phyloP scores from a whole-genome alignment of 768 basidiomycete genomes.

The Pleurotus sapidus region DNA sequence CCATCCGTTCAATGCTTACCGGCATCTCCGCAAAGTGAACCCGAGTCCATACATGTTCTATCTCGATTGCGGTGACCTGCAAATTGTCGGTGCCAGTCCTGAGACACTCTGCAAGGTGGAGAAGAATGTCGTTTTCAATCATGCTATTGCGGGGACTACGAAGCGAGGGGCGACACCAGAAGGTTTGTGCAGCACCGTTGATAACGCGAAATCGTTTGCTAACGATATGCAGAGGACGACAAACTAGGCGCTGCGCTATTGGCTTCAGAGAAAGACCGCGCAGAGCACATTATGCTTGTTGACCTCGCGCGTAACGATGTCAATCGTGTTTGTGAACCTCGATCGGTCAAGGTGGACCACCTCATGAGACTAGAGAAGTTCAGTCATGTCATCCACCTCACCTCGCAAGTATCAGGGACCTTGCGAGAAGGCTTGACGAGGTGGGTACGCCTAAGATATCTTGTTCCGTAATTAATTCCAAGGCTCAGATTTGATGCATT shows the following conservation, averaged over 20 bases:
- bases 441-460: constrained; percentile 33
- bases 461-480: constrained; percentile 3
- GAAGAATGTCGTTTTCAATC: constrained; percentile 89
- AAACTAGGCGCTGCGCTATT: constrained; percentile 69
- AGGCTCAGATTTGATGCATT: constrained; percentile 88
- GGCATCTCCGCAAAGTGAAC: constrained; percentile 90
- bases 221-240: constrained; percentile 72
- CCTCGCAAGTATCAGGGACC: constrained; percentile 89
- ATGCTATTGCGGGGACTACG: constrained; percentile 96
- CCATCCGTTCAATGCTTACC: constrained; percentile 97
- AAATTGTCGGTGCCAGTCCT: constrained; percentile 97
- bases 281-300: constrained; percentile 99
- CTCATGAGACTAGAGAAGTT: constrained; percentile 94
- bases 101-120: constrained; percentile 97
- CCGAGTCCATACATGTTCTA: constrained; percentile 99
- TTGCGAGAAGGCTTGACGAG: constrained; percentile 82
- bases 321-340: constrained; percentile 93
- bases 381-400: constrained; percentile 97
- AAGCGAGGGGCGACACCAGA: constrained; percentile 81
- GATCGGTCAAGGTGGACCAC: constrained; percentile 94
- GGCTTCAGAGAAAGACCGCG: constrained; percentile 90
- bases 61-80: constrained; percentile 87
- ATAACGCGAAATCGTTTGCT: no score
- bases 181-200: constrained; percentile 48
- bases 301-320: constrained; percentile 98